Base-by-base conservation (phyloP, 768 basidiomycete genomes). In the Chiua virens region DNA sequence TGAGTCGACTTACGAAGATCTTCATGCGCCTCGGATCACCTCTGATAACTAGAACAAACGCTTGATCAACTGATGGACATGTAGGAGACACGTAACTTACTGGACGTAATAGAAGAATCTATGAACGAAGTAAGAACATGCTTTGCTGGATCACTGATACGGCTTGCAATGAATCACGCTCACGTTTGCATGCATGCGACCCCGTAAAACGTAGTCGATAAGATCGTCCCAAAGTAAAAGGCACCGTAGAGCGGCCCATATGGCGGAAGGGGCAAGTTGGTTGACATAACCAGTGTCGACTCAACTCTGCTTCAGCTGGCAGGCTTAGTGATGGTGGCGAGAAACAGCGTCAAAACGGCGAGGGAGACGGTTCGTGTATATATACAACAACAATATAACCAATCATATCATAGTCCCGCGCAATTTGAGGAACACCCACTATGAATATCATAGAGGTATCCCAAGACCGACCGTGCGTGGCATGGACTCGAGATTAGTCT, bases 41-140 rank as follows among this genome's bases (percentile, higher is more conserved):
- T n/a, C 28, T 23, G 28, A 30, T 43, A 43, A 20, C 42, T 43
- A 9, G 27, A 30, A n/a, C 27, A 14, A 21, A 30, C 4, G 8
- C 10, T 8, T 13, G 27, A 17, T 30, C 18, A 21, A 4, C 6
- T n/a, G 42, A 30, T 11, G 42, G 9, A 15, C 28, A 18, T 8
- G 28, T 17, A 20, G 14, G 20, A 20, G 30, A 30, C n/a, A 5
- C 14, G 28, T 11, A 27, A 7, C 28, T 0, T 30, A 43, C 42
- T 43, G 42, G 18, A 43, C 42, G 22, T 32, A 43, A 43, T 43
- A 43, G 28, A 43, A 43, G 42, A 43, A 43, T 11, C 42, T 43
- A 20, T 30, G 30, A 10, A 30, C 2, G 6, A 5, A 8, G n/a
- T 32, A 32, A 43, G 42, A n/a, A 11, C 2, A n/a, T 30, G 14